Conservation (phyloP, 2,329 filamentous ascomycete genomes). For the Aspergillus nomiae region DNA sequence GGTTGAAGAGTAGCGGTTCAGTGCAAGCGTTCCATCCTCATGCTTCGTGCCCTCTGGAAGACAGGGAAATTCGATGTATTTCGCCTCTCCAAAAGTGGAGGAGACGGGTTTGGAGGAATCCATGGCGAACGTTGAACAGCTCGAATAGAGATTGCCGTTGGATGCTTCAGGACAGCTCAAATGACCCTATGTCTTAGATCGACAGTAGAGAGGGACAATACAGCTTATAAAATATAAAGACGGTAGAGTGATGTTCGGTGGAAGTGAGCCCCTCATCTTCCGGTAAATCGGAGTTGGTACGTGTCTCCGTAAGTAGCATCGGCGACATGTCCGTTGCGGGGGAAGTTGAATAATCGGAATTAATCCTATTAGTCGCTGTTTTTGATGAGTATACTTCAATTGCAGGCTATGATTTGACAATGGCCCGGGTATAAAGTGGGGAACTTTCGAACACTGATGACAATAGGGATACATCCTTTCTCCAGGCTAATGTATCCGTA, state of each 20-base stretch:
- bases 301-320: constrained; percentile 4
- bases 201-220: background rate
- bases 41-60: constrained; percentile 53
- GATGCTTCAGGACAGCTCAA: background rate
- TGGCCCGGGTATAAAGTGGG: background rate
- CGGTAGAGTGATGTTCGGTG: background rate
- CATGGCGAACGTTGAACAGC: constrained; percentile 19
- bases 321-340: constrained; percentile 13
- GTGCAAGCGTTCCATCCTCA: constrained; percentile 60
- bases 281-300: constrained; percentile 16
- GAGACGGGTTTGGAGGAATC: constrained; percentile 23
- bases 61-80: constrained; percentile 61
- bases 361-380: constrained; percentile 3
- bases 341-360: constrained; percentile 3
- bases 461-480: background rate
- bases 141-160: background rate
- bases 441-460: background rate
- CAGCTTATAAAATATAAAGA: background rate
- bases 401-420: constrained; percentile 4
- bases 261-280: constrained; percentile 20
- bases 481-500: no score
- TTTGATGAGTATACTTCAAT: background rate
- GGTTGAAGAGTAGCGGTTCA: constrained; percentile 85
- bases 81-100: constrained; percentile 45
- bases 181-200: background rate